Evolutionary conservation across 1,284 basidiomycete genomes (phyloP), one percentile per base, ranked within the genome.

Genomic region (Melanopsichium pennsylvanicum): DNA sequence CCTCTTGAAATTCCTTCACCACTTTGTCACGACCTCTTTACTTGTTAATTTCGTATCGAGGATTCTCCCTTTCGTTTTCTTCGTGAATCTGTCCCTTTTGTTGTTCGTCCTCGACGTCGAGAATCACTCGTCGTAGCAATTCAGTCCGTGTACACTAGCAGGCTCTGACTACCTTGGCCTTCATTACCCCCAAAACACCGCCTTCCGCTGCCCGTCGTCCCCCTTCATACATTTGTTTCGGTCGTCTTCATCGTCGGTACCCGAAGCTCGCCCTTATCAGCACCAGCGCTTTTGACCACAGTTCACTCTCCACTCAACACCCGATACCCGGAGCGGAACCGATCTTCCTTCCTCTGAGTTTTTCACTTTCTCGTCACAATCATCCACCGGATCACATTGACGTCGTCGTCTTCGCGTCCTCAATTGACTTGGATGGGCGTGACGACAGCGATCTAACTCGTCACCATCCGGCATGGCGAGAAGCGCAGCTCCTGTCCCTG

Each of bases 401-500:
- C 43, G 40, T 37, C 38, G 43, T 40, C 36, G 35, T 51, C 48
- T 51, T 48, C 54, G 47, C 51, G 52, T 57, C 49, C 37, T 46
- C 49, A 48, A 40, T 33, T 49, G 26, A 61, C 35, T 58, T 69
- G 54, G 55, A 69, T 69, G 66, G 55, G 59, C 59, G 48, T 56
- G 59, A 44, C 50, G 59, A 47, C 66, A 50, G 38, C 55, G 29
- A 26, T 43, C 46, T 69, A 59, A 46, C 55, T 62, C 55, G 55
- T 69, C 55, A 55, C 48, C 55, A 33, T 51, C 44, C 66, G 66
- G 66, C 59, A 69, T 69, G 66, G 66, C 59, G 55, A 58, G 59
- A 69, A 40, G 66, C 50, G 66, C 55, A 22, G 66, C 55, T 58
- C 55, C 66, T 58, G 59, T 43, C 50, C 66, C 66, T 55, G 59